Base-by-base conservation (phyloP, 805 yeast genomes). In the Yamadazyma sp. region DNA sequence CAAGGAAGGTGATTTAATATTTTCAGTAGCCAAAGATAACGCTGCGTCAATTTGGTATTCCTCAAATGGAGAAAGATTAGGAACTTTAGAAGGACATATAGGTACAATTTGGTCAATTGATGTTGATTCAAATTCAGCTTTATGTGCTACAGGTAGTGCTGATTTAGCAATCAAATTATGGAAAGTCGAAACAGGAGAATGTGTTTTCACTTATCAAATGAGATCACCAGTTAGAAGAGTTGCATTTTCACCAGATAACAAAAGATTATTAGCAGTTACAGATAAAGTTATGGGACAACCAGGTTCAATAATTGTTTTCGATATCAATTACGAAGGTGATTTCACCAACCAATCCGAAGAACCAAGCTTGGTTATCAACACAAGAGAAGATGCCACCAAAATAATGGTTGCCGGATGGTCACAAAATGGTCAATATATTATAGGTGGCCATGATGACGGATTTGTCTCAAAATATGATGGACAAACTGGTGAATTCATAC, bases 51-150 rank as follows among this genome's bases (percentile, higher is more conserved):
- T 91, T 43, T 94, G 98, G 97, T 93, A 76, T 64, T 78, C 97
- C 20, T 80, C 84, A 44, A 91, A 89, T 60, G 99, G 99, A 52
- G 98, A 93, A 67, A 79, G 98, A 62, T 65, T 93, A 40, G 99
- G 98, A 33, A 93, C 99, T 41, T 76, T 86, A 48, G 78, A 67
- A 38, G 73, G 73, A 24, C 98, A 93, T 61, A 73, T 74, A 40
- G 98, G 98, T 80, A 85, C 96, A 36, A 82, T 93, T 52, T 87
- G 95, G 93, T 81, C 96, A 22, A 81, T 93, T 46, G 98, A 89
- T 58, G 82, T 88, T 30, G 93, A 86, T 59, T 60, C 67, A 26
- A 73, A 75, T 38, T 72, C 91, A n/a, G 69, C 73, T 26, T 73
- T 75, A 43, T 80, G 86, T 45, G 78, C 81, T 38, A 89, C 98